Percentiles rank a stretch among this genome's conserved stretches.
Evolutionary conservation across 352 stramenopile genomes (phyloP).

Genomic region (Thalassiosira ordinaria): DNA sequence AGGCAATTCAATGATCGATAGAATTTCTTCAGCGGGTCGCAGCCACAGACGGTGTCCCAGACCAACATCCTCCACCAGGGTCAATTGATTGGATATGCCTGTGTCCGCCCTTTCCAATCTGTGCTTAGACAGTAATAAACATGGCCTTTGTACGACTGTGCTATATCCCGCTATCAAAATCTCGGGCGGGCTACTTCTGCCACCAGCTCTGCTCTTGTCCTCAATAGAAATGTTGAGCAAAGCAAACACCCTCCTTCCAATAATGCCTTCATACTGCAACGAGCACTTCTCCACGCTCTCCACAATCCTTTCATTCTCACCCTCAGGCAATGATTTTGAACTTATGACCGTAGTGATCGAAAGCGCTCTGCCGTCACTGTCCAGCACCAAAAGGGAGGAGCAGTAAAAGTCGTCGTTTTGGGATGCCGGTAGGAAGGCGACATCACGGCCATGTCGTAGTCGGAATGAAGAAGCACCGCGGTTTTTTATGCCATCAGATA

Average conservation of each 20-base stretch:
- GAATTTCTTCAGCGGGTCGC: slow-evolving; percentile 67
- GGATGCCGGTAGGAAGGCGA: slow-evolving; percentile 67
- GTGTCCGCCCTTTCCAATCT: slow-evolving; percentile 32
- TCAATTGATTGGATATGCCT: slow-evolving; percentile 57
- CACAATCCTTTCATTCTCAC: slow-evolving; percentile 47
- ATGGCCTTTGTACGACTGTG: slow-evolving; percentile 43
- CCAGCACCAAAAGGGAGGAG: slow-evolving; percentile 52
- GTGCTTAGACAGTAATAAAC: slow-evolving; percentile 59
- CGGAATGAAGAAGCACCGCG: slow-evolving; percentile 50
- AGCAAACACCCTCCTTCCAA: slow-evolving; percentile 61
- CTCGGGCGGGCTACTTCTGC: too few relatives aligned
- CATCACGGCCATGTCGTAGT: slow-evolving; percentile 72
- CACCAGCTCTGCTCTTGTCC: too few relatives aligned
- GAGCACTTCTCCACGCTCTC: slow-evolving; percentile 55
- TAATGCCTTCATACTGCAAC: slow-evolving; percentile 68
- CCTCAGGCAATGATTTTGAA: slow-evolving; percentile 22
- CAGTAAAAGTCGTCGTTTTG: slow-evolving; percentile 54
- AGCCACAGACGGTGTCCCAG: slow-evolving; percentile 67
- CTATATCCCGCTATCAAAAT: slow-evolving; percentile 61
- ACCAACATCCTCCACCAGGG: slow-evolving; percentile 59
- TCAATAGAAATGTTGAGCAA: slow-evolving; percentile 54
- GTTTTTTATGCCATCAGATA: slow-evolving; percentile 59
- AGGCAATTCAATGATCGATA: slow-evolving; percentile 68
- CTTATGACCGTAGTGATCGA: slow-evolving; percentile 60
- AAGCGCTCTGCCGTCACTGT: slow-evolving; percentile 28